phyloP scores from a whole-genome alignment of 2,329 filamentous ascomycete genomes.

The Sarocladium strictum region DNA sequence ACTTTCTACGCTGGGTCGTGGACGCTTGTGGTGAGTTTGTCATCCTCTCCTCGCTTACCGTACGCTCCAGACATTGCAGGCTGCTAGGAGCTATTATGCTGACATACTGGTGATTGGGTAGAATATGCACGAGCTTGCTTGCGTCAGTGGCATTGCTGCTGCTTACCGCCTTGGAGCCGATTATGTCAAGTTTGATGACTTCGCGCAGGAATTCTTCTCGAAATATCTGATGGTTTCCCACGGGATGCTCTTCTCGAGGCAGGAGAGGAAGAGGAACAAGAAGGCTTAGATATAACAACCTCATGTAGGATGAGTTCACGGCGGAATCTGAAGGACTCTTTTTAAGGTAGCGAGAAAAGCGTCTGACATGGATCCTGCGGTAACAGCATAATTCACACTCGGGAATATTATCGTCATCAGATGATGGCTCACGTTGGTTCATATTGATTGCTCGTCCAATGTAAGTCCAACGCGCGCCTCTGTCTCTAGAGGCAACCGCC shows the following conservation, averaged over 20 bases:
- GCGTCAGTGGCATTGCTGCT: slow-evolving; percentile 64
- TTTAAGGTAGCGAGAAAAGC: too few relatives aligned
- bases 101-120: slow-evolving; percentile 16
- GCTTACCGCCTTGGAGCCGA: slow-evolving; percentile 62
- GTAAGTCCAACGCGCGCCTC: too few relatives aligned
- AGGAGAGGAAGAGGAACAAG: slow-evolving; percentile 23
- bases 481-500: too few relatives aligned
- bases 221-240: slow-evolving; percentile 42
- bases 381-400: too few relatives aligned
- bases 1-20: slow-evolving; percentile 62
- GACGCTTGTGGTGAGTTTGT: slow-evolving; percentile 57
- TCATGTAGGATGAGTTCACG: neutral
- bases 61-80: too few relatives aligned
- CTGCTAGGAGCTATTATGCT: too few relatives aligned
- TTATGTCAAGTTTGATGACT: slow-evolving; percentile 55
- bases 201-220: slow-evolving; percentile 40
- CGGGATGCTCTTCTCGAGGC: slow-evolving; percentile 30
- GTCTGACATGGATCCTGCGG: too few relatives aligned
- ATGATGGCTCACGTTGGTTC: too few relatives aligned
- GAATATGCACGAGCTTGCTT: slow-evolving; percentile 66
- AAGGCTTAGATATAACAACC: neutral
- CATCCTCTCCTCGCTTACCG: neutral
- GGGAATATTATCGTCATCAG: too few relatives aligned
- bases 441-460: too few relatives aligned
- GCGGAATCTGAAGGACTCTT: too few relatives aligned